Conservation (phyloP, 2,329 filamentous ascomycete species). For the Malbranchea zuffiana region DNA sequence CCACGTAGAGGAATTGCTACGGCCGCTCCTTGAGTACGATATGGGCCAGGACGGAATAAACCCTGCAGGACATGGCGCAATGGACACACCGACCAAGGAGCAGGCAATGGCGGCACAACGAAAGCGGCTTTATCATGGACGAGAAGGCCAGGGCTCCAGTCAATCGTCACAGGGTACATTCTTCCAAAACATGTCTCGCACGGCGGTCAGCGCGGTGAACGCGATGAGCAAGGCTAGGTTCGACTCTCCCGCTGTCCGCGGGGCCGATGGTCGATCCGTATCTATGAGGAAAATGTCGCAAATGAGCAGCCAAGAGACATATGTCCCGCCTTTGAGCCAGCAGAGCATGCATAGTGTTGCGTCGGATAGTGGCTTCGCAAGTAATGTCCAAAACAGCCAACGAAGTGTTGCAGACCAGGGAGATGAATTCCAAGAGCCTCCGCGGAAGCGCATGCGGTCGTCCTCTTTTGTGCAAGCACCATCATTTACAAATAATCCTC, state of each 20-base stretch:
- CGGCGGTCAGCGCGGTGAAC: constrained; percentile 83
- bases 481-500: constrained; percentile 26
- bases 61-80: constrained; percentile 57
- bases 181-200: constrained; percentile 92
- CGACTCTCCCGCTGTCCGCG: constrained; percentile 68
- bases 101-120: constrained; percentile 94
- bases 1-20: constrained; percentile 41
- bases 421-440: constrained; percentile 46
- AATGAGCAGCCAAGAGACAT: constrained; percentile 49
- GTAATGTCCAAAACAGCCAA: constrained; percentile 49
- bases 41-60: constrained; percentile 47
- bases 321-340: constrained; percentile 57
- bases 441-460: constrained; percentile 61
- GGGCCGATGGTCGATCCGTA: constrained; percentile 53
- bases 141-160: constrained; percentile 57
- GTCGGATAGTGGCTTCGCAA: constrained; percentile 63
- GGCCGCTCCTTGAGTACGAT: constrained; percentile 41
- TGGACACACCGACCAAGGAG: constrained; percentile 96
- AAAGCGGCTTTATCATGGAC: constrained; percentile 78
- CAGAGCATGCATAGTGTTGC: constrained; percentile 60
- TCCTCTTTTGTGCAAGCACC: constrained; percentile 38
- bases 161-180: constrained; percentile 66
- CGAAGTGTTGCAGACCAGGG: constrained; percentile 28
- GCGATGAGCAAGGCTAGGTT: constrained; percentile 94
- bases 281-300: constrained; percentile 63